Evolutionary conservation across 164 flowering plant genomes (phyloP).

Genomic region (Umbilicus rupestris): DNA sequence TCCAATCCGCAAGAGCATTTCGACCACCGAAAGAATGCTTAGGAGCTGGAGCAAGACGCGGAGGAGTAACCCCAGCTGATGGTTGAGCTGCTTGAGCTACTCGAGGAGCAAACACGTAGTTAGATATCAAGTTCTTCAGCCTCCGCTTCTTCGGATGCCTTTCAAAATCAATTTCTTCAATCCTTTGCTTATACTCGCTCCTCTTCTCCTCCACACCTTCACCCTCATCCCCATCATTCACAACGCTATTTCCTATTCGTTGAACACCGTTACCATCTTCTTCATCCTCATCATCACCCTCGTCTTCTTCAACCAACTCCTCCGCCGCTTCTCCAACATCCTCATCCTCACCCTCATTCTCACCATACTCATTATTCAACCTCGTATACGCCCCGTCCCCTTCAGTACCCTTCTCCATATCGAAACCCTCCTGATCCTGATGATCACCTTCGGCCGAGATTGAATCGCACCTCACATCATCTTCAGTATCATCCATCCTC

Average conservation of each 20-base stretch:
- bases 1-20: slow-evolving; percentile 41
- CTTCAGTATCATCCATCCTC: slow-evolving; percentile 38
- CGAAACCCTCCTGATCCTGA: slow-evolving; percentile 24
- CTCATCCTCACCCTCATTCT: slow-evolving; percentile 25
- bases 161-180: slow-evolving; percentile 19
- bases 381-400: slow-evolving; percentile 15
- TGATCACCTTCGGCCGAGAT: slow-evolving; percentile 19
- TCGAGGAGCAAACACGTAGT: slow-evolving; percentile 40
- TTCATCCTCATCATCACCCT: slow-evolving; percentile 15
- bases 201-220: slow-evolving; percentile 12
- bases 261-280: slow-evolving; percentile 8
- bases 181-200: slow-evolving; percentile 10
- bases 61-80: slow-evolving; percentile 11
- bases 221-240: slow-evolving; percentile 13
- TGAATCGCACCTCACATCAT: slow-evolving; percentile 25
- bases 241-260: slow-evolving; percentile 6
- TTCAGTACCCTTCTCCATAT: slow-evolving; percentile 22
- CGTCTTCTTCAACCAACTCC: slow-evolving; percentile 16
- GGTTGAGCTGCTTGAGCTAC: slow-evolving; percentile 22
- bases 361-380: slow-evolving; percentile 13
- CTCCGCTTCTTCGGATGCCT: slow-evolving; percentile 29
- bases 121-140: slow-evolving; percentile 27
- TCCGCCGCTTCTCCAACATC: slow-evolving; percentile 21
- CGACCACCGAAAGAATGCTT: slow-evolving; percentile 34
- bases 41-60: slow-evolving; percentile 14